A percentile compares a stretch with the other conserved stretches of the same genome.
Conservation (phyloP, 2,329 filamentous ascomycete genomes). For the Colletotrichum sidae region DNA sequence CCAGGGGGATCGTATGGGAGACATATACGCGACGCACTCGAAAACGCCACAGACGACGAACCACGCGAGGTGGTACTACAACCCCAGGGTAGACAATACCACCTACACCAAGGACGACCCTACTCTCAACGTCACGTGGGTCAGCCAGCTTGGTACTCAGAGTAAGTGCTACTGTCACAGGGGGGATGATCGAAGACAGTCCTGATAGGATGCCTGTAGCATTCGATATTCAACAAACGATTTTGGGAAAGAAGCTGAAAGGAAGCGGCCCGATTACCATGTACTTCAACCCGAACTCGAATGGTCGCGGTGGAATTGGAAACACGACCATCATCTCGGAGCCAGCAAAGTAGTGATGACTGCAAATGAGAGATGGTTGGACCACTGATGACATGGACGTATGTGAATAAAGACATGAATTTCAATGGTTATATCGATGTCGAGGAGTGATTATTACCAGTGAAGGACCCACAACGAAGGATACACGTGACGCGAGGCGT, state of each 20-base stretch:
- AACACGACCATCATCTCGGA: constrained; percentile 13
- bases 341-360: neutral
- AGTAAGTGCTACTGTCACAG: neutral
- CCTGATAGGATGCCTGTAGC: neutral
- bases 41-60: neutral
- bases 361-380: no score
- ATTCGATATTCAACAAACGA: constrained; percentile 7
- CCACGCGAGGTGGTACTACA: constrained; percentile 10
- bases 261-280: constrained; percentile 7
- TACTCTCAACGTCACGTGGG: constrained; percentile 9
- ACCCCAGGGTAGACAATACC: neutral
- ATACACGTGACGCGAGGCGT: no score
- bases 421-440: no score
- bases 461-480: no score
- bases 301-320: constrained; percentile 4
- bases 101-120: constrained; percentile 10
- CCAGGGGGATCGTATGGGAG: constrained; percentile 9
- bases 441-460: no score
- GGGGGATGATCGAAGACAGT: neutral
- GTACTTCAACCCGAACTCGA: constrained; percentile 3
- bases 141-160: neutral
- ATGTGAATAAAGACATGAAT: no score
- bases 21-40: constrained; percentile 11
- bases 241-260: constrained; percentile 7
- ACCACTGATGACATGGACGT: no score